phyloP scores from a whole-genome alignment of 2,329 filamentous ascomycete species.

The Phaeosphaeriaceae sp. region DNA sequence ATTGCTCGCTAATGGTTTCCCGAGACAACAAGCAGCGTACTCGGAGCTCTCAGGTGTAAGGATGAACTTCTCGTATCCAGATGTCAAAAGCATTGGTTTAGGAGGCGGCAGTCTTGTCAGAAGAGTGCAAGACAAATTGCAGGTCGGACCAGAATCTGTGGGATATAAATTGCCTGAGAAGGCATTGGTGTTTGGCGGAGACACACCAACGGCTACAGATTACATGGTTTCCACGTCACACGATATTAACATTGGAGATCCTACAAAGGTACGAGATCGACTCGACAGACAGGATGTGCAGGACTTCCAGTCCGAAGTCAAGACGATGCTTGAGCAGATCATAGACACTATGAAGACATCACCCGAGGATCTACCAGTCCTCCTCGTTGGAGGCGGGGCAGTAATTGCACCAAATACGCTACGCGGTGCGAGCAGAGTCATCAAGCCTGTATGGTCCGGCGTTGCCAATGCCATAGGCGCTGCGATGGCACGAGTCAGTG shows the following conservation, averaged over 20 bases:
- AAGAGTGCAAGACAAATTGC: slow-evolving; percentile 46
- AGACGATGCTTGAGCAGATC: slow-evolving; percentile 61
- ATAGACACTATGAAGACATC: slow-evolving; percentile 71
- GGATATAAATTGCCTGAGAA: slow-evolving; percentile 64
- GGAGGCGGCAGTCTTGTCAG: slow-evolving; percentile 66
- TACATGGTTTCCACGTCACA: slow-evolving; percentile 50
- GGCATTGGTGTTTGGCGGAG: slow-evolving; percentile 64
- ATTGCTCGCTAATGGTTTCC: slow-evolving; percentile 67
- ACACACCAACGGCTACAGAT: slow-evolving; percentile 66
- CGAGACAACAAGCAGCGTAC: slow-evolving; percentile 68
- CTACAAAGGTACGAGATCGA: slow-evolving; percentile 44
- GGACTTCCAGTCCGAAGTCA: slow-evolving; percentile 53
- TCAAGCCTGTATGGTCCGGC: slow-evolving; percentile 64
- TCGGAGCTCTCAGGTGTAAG: slow-evolving; percentile 68
- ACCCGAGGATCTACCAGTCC: slow-evolving; percentile 63
- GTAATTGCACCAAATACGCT: slow-evolving; percentile 65
- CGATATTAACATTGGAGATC: slow-evolving; percentile 53
- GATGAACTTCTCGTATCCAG: slow-evolving; percentile 63
- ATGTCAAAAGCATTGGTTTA: slow-evolving; percentile 66
- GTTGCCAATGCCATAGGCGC: slow-evolving; percentile 72
- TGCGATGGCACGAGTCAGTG: slow-evolving; percentile 66
- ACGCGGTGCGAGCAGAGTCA: slow-evolving; percentile 62
- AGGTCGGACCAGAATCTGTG: slow-evolving; percentile 68
- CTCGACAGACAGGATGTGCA: slow-evolving; percentile 45
- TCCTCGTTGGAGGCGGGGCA: slow-evolving; percentile 70